A percentile compares a stretch with the other conserved stretches of the same genome.
phyloP scores from a whole-genome alignment of 2,329 filamentous ascomycete genomes.

The Sphaerulina musiva region DNA sequence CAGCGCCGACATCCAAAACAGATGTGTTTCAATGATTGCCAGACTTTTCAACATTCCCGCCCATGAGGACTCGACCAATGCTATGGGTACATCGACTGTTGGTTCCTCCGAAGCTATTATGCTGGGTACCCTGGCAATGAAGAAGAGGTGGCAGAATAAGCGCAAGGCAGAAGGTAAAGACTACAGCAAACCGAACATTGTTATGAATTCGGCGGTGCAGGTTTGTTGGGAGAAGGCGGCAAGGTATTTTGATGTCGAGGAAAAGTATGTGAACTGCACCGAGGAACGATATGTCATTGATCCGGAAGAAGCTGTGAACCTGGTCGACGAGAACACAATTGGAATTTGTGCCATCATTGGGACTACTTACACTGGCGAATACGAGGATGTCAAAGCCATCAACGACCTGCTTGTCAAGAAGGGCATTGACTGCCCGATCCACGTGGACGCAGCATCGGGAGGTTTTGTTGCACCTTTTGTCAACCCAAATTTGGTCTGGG shows the following conservation, averaged over 20 bases:
- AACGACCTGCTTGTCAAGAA: constrained; percentile 77
- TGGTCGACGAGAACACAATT: constrained; percentile 67
- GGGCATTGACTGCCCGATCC: constrained; percentile 74
- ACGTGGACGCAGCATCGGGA: constrained; percentile 87
- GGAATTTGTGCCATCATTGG: constrained; percentile 88
- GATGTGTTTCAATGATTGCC: constrained; percentile 70
- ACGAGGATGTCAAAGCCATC: constrained; percentile 87
- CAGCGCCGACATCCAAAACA: constrained; percentile 62
- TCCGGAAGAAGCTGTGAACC: constrained; percentile 54
- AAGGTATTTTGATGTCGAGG: constrained; percentile 65
- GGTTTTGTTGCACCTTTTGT: constrained; percentile 93
- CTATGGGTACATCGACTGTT: constrained; percentile 81
- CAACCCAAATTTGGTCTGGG: constrained; percentile 76
- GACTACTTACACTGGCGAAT: constrained; percentile 91
- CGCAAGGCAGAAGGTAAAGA: constrained; percentile 77
- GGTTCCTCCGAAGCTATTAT: constrained; percentile 86
- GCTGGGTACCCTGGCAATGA: constrained; percentile 82
- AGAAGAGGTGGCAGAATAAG: constrained; percentile 86
- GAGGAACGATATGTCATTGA: constrained; percentile 58
- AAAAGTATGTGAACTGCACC: constrained; percentile 66
- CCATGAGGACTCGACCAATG: constrained; percentile 49
- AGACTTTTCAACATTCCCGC: constrained; percentile 76
- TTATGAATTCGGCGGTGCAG: constrained; percentile 95
- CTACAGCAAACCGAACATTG: constrained; percentile 72
- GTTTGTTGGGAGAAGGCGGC: constrained; percentile 88